These are phyloP conservation scores for Hypomyces rosellus DNA, from an alignment of 2,329 filamentous ascomycete genomes.

Conservation along the genomic window DNA sequence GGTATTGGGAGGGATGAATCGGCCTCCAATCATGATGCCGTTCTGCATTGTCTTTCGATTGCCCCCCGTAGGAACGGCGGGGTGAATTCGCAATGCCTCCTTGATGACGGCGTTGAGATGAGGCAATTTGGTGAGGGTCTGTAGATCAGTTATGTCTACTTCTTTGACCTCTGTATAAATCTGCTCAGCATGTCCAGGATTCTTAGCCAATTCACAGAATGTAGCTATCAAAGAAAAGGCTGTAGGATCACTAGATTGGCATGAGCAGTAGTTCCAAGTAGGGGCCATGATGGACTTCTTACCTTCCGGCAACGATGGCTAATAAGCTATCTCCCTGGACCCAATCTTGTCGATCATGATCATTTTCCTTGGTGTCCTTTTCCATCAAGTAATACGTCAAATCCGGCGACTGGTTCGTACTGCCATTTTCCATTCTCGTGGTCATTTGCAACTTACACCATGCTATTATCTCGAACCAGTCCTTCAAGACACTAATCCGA, in stretches of 20 bases:
- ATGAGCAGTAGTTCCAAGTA: neutral
- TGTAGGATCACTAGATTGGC: constrained; percentile 14
- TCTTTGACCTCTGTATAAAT: constrained; percentile 8
- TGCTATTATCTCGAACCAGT: constrained; percentile 18
- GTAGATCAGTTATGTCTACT: constrained; percentile 15
- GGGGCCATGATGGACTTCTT: neutral
- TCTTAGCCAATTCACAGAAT: constrained; percentile 15
- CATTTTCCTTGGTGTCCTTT: neutral
- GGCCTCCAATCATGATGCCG: constrained; percentile 14
- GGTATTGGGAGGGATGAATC: constrained; percentile 15
- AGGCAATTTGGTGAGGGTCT: constrained; percentile 14
- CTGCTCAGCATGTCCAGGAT: constrained; percentile 10
- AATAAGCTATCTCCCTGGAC: constrained; percentile 5
- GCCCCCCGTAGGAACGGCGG: constrained; percentile 15
- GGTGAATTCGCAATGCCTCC: constrained; percentile 20
- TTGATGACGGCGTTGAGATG: constrained; percentile 20
- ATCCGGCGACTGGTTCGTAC: constrained; percentile 2
- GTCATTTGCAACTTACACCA: constrained; percentile 18
- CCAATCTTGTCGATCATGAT: neutral
- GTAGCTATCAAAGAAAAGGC: constrained; percentile 13
- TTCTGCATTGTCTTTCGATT: constrained; percentile 15
- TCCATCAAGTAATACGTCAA: constrained; percentile 11
- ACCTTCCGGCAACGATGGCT: constrained; percentile 19
- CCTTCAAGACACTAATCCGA: constrained; percentile 13
- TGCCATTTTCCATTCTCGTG: constrained; percentile 7